Evolutionary conservation across 441 rosid species (phyloP).

Genomic region (Adansonia madagascariensis): DNA sequence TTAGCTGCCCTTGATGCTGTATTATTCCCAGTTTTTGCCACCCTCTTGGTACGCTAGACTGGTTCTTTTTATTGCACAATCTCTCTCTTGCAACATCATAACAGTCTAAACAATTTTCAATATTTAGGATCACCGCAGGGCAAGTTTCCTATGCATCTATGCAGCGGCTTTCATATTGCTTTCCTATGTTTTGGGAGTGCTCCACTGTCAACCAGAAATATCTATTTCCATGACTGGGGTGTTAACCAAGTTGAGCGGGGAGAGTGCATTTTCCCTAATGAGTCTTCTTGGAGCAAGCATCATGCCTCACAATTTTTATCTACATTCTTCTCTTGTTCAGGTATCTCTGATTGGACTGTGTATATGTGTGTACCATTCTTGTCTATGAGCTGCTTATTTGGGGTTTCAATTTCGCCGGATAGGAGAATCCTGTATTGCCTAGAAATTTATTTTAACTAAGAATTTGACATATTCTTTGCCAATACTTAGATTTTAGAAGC

Average conservation of each 20-base stretch:
- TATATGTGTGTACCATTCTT: not conserved
- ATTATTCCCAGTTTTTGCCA: constrained; percentile 74
- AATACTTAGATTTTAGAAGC: not conserved
- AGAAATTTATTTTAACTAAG: not conserved
- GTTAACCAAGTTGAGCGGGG: constrained; percentile 65
- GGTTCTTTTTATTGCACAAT: constrained; percentile 12
- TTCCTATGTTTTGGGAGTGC: constrained; percentile 73
- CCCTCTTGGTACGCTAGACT: constrained; percentile 64
- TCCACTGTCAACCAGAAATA: constrained; percentile 79
- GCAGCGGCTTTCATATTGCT: constrained; percentile 61
- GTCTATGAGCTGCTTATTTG: not conserved
- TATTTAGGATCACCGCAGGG: constrained; percentile 68
- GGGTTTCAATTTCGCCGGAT: not conserved
- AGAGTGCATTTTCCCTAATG: constrained; percentile 80
- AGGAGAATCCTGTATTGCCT: not conserved
- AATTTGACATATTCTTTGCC: not conserved
- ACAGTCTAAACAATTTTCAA: constrained; percentile 19
- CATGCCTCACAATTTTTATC: constrained; percentile 95
- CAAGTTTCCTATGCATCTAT: constrained; percentile 55
- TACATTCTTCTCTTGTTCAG: constrained; percentile 88
- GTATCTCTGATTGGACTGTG: constrained; percentile 39
- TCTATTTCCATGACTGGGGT: constrained; percentile 62
- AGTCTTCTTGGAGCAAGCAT: constrained; percentile 98
- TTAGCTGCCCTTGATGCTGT: constrained; percentile 58
- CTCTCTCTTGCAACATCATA: constrained; percentile 18